phyloP scores from a whole-genome alignment of 2,329 filamentous ascomycete genomes.

The Pleurostoma richardsiae region DNA sequence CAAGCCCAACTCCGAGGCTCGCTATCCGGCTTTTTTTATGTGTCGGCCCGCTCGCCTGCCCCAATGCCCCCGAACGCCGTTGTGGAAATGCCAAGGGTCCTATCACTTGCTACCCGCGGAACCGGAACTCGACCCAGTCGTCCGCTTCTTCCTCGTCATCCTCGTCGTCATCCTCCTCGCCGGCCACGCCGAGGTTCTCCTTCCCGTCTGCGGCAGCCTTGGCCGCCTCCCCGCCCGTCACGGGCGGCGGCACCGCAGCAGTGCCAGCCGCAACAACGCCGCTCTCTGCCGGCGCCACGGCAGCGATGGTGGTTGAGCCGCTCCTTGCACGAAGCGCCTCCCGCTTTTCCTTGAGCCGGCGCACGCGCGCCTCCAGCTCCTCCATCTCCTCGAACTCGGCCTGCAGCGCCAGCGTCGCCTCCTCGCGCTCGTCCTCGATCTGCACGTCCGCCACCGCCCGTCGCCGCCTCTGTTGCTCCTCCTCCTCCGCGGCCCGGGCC shows the following conservation, averaged over 20 bases:
- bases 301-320: conserved; percentile 10
- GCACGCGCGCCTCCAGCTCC: conserved; percentile 67
- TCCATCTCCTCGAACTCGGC: conserved; percentile 82
- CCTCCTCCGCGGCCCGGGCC: conserved; percentile 43
- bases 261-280: conserved; percentile 7
- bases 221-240: conserved; percentile 8
- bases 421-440: conserved; percentile 66
- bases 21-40: no score
- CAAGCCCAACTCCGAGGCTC: no score
- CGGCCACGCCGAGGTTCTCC: conserved; percentile 29
- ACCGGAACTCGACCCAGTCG: conserved; percentile 58
- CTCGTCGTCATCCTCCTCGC: conserved; percentile 32
- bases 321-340: conserved; percentile 55
- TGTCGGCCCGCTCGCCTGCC: no score
- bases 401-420: conserved; percentile 67
- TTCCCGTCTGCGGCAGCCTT: conserved; percentile 15
- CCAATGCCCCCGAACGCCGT: no score
- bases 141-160: conserved; percentile 41
- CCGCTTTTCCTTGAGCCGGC: conserved; percentile 62
- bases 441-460: conserved; percentile 51
- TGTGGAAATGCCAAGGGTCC: no score
- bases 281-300: conserved; percentile 11
- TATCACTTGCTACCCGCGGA: conserved; percentile 16
- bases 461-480: conserved; percentile 44
- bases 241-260: conserved; percentile 5